Conservation (phyloP, 2,329 filamentous ascomycete species). For the Fusarium sp. region DNA sequence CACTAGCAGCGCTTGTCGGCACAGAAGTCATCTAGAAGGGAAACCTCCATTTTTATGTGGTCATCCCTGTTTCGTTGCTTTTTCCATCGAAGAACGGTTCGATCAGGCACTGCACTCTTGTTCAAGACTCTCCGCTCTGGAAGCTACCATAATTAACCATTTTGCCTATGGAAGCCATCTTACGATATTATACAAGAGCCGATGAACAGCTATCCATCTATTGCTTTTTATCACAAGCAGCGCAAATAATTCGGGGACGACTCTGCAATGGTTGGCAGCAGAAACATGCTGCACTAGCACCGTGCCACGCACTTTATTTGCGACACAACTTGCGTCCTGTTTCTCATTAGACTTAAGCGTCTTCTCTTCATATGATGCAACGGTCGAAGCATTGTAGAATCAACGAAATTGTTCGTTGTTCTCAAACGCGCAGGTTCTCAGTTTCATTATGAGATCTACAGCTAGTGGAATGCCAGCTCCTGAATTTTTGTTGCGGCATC, state of each 20-base stretch:
- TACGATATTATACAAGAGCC: not conserved
- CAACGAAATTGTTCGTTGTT: not conserved
- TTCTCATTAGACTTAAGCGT: constrained; percentile 15
- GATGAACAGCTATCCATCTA: not conserved
- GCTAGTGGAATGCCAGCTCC: constrained; percentile 14
- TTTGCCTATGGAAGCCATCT: not conserved
- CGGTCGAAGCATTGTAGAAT: constrained; percentile 1
- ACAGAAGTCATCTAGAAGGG: constrained; percentile 50
- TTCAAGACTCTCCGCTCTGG: constrained; percentile 16
- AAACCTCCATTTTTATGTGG: constrained; percentile 29
- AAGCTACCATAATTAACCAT: not conserved
- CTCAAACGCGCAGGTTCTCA: not conserved
- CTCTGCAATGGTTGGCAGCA: constrained; percentile 2
- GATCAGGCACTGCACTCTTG: constrained; percentile 31
- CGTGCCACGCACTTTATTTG: constrained; percentile 19
- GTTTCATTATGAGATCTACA: constrained; percentile 19
- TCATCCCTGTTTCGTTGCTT: constrained; percentile 39
- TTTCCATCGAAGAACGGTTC: constrained; percentile 26
- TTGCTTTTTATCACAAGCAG: not conserved
- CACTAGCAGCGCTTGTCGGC: constrained; percentile 33
- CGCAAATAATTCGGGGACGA: not conserved
- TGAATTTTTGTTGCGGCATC: constrained; percentile 11
- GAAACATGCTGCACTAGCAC: constrained; percentile 24
- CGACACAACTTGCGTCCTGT: constrained; percentile 17
- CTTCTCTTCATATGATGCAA: constrained; percentile 10